Evolutionary conservation across 495 filamentous ascomycete species (phyloP), one percentile per base, ranked within the genome.

Genomic region (Penicillium cataractarum): DNA sequence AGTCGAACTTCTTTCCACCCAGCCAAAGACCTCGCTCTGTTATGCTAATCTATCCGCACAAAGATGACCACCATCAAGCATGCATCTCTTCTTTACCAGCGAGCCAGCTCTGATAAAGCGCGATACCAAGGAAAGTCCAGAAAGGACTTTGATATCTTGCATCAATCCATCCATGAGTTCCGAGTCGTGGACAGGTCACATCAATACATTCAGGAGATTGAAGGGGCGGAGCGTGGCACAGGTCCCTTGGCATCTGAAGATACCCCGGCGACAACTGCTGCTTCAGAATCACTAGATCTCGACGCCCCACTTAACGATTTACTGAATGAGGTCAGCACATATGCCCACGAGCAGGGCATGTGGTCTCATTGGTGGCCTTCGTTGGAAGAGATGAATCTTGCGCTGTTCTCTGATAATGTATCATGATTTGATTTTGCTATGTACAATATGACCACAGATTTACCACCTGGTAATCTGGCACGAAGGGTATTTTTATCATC

Each of bases 121-220:
- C 60, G 63, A 35, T 71, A 68, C 31, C 55, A 57, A 31, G 68
- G 68, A 10, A 71, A 65, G 32, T 57, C 65, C 3, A 57, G 65
- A n/a, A 57, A 44, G 4, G 68, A 71, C 39, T 71, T 71, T 21
- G 53, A 65, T 17, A 39, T 61, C 32, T 46, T 71, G 12, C 62
- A 68, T 44, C 63, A 68, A 42, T 71, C 68, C 3, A 62, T 71
- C 5, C 65, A 68, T 50, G 68, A 71, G 46, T 69, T 69, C 24
- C 66, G 66, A 2, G 66, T 69, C 2, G 59, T 65, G 40, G 66
- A 69, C 27, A 35, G 66, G 39, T 69, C 66, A 3, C 54, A 66
- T 19, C 60, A 69, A 31, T 57, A 69, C 53, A 49, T 69, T 15
- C 66, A 66, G 24, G 66, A 69, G 33, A 69, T 69, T 19, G 63